phyloP scores from a whole-genome alignment of 805 yeast species.

The Ogataea glucozyma region DNA sequence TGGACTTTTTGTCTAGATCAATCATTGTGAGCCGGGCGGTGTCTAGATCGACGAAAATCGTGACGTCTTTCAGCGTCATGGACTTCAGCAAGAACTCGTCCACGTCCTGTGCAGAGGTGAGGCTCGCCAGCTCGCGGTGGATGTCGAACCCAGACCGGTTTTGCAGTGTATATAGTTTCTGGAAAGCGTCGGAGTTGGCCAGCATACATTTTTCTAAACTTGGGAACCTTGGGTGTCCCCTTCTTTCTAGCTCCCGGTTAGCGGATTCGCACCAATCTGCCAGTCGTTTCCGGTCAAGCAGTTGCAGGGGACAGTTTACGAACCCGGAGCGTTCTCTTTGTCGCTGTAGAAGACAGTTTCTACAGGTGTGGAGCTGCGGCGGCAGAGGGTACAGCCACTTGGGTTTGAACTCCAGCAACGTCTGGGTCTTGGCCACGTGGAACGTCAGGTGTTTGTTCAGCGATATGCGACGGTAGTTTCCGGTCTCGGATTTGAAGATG shows the following conservation, averaged over 20 bases:
- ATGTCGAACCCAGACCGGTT: slow-evolving; percentile 32
- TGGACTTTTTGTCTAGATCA: slow-evolving; percentile 52
- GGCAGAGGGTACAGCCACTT: slow-evolving; percentile 50
- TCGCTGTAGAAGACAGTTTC: slow-evolving; percentile 46
- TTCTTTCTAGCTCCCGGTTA: slow-evolving; percentile 10
- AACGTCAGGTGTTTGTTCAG: slow-evolving; percentile 32
- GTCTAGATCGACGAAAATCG: slow-evolving; percentile 45
- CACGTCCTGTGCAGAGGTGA: slow-evolving; percentile 41
- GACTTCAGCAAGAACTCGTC: slow-evolving; percentile 41
- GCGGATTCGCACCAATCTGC: slow-evolving; percentile 38
- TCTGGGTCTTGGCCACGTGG: slow-evolving; percentile 12
- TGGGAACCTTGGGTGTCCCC: slow-evolving; percentile 1
- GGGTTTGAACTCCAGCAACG: slow-evolving; percentile 48
- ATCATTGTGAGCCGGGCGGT: slow-evolving; percentile 33
- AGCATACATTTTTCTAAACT: slow-evolving; percentile 8
- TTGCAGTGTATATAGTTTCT: slow-evolving; percentile 36
- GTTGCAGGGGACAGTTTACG: slow-evolving; percentile 43
- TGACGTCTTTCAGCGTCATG: slow-evolving; percentile 57
- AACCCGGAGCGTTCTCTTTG: slow-evolving; percentile 31
- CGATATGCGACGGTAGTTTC: slow-evolving; percentile 6
- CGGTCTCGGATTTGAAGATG: slow-evolving; percentile 11
- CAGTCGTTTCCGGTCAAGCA: slow-evolving; percentile 36
- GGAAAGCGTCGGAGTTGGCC: slow-evolving; percentile 15
- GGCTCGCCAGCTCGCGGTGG: slow-evolving; percentile 32
- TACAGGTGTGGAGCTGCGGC: slow-evolving; percentile 35